Evolutionary conservation across 768 basidiomycete genomes (phyloP), one percentile per base, ranked within the genome.

Genomic region (Ephemerocybe angulata): DNA sequence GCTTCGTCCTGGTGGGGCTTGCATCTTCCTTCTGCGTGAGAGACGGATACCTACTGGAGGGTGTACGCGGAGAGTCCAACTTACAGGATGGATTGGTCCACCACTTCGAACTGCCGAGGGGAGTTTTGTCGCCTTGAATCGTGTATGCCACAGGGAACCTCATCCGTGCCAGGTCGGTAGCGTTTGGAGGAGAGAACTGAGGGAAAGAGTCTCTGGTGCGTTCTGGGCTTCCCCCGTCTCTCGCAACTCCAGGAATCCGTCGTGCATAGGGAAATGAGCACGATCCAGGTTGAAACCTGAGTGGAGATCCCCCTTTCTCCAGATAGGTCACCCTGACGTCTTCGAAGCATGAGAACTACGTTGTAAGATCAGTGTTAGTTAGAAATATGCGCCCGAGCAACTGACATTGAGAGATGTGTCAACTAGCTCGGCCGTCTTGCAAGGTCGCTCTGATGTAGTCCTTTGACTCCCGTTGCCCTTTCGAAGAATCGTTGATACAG

Each of bases 11-110:
- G 15, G 44, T 24, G 11, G 27, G n/a, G 30, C 56, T 62, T 28
- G 47, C 52, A 35, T 54, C 55, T 12, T 46, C 56, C 4, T 22
- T n/a, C n/a, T n/a, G n/a, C n/a, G n/a, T n/a, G n/a, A n/a, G n/a
- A n/a, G n/a, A n/a, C n/a, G n/a, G n/a, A n/a, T n/a, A n/a, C n/a
- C n/a, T n/a, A n/a, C n/a, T n/a, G n/a, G n/a, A n/a, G n/a, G n/a
- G n/a, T n/a, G n/a, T n/a, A n/a, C n/a, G n/a, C n/a, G n/a, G n/a
- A n/a, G n/a, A n/a, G n/a, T n/a, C n/a, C n/a, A n/a, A n/a, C n/a
- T n/a, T n/a, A n/a, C n/a, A n/a, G n/a, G n/a, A n/a, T n/a, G n/a
- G n/a, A n/a, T n/a, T 35, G 10, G n/a, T 41, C 22, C 43, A 46
- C 11, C 8, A 10, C 33, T 35, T 8, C 10, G 41, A 21, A 21